Conservation (phyloP, 2,329 filamentous ascomycete genomes). For the Conoideocrella luteorostrata region DNA sequence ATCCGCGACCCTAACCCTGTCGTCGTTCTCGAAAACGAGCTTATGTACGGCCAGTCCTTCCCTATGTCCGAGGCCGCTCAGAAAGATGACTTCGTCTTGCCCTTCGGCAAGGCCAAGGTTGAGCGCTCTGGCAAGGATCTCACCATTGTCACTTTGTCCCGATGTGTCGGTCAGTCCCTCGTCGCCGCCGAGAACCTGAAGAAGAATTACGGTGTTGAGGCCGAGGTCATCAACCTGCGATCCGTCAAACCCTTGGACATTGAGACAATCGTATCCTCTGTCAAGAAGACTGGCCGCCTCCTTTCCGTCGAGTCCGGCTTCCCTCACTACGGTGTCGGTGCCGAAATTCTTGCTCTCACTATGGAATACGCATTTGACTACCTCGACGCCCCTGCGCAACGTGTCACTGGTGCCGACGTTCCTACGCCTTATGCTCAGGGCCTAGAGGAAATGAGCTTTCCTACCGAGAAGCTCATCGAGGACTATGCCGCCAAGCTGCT, state of each 20-base stretch:
- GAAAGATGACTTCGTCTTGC: slow-evolving; percentile 92
- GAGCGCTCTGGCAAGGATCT: slow-evolving; percentile 94
- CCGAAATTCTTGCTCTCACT: slow-evolving; percentile 87
- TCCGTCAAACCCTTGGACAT: slow-evolving; percentile 96
- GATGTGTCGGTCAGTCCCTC: slow-evolving; percentile 89
- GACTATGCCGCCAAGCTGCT: slow-evolving; percentile 86
- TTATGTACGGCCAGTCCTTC: slow-evolving; percentile 89
- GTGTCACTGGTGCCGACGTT: slow-evolving; percentile 94
- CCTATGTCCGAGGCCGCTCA: slow-evolving; percentile 96
- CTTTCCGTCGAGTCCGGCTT: slow-evolving; percentile 92
- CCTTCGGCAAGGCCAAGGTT: slow-evolving; percentile 98
- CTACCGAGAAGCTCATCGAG: slow-evolving; percentile 80
- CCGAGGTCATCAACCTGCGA: slow-evolving; percentile 95
- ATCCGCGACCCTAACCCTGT: slow-evolving; percentile 98
- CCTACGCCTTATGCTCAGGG: slow-evolving; percentile 91
- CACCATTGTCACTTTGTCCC: slow-evolving; percentile 90
- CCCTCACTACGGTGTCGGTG: slow-evolving; percentile 86
- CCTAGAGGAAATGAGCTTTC: slow-evolving; percentile 94
- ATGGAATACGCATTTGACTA: slow-evolving; percentile 99
- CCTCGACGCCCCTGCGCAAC: slow-evolving; percentile 85
- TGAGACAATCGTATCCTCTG: slow-evolving; percentile 88
- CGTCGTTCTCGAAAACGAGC: slow-evolving; percentile 81
- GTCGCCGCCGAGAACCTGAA: slow-evolving; percentile 85
- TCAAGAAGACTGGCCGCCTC: slow-evolving; percentile 96
- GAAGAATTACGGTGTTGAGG: slow-evolving; percentile 92